Evolutionary conservation across 371 early-diverging fungal genomes (phyloP).

Genomic region (Phascolomyces articulosus): DNA sequence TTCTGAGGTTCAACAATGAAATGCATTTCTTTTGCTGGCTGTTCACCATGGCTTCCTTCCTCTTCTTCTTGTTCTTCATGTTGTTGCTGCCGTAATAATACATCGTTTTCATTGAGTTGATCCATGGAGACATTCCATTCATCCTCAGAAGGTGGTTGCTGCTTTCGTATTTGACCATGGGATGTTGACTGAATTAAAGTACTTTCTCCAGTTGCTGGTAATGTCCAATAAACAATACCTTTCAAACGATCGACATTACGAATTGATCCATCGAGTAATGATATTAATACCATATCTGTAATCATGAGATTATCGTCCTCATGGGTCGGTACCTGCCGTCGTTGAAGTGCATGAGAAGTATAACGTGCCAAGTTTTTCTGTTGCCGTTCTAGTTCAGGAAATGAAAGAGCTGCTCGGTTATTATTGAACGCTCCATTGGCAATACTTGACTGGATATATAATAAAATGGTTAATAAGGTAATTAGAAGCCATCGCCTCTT

Average conservation of each 20-base stretch:
- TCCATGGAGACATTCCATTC: not conserved
- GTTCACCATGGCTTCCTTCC: not conserved
- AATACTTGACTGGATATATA: not conserved
- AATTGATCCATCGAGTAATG: conserved; percentile 51
- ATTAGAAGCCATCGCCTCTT: not conserved
- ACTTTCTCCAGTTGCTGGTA: conserved; percentile 30
- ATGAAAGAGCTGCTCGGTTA: not conserved
- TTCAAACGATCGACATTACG: conserved; percentile 43
- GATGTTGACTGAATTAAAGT: conserved; percentile 39
- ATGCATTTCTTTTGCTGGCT: conserved; percentile 24
- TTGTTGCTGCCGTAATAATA: not conserved
- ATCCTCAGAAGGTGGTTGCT: not conserved
- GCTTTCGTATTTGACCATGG: not conserved
- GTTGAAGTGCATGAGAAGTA: conserved; percentile 7
- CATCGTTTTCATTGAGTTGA: not conserved
- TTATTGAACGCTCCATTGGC: not conserved
- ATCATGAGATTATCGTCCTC: conserved; percentile 8
- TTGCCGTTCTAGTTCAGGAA: not conserved
- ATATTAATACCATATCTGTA: conserved; percentile 40
- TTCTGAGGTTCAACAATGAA: conserved; percentile 84
- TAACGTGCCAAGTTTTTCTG: not conserved
- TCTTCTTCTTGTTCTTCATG: too few relatives aligned
- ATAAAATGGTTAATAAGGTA: not conserved
- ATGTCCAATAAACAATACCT: conserved; percentile 41
- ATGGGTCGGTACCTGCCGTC: not conserved